Evolutionary conservation across 495 filamentous ascomycete genomes (phyloP).

Genomic region (Penicillium coffeae): DNA sequence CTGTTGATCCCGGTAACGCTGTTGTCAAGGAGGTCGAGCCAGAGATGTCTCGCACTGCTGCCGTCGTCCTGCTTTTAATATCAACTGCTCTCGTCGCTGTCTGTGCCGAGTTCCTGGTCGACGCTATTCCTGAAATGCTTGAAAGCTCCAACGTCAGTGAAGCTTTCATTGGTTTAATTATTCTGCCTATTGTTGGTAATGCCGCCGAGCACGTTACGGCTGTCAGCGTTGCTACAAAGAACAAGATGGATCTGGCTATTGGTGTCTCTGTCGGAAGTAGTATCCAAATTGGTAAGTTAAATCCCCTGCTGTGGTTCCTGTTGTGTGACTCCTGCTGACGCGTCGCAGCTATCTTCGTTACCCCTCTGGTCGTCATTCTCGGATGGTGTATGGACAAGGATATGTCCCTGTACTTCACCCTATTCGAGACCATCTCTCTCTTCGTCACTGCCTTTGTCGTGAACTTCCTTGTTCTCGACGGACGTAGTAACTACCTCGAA

Average conservation of each 20-base stretch:
- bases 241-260: slow-evolving; percentile 95
- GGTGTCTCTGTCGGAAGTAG: slow-evolving; percentile 84
- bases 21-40: slow-evolving; percentile 41
- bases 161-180: slow-evolving; percentile 83
- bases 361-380: slow-evolving; percentile 82
- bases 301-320: neutral
- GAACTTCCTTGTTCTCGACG: slow-evolving; percentile 86
- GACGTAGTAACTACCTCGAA: slow-evolving; percentile 84
- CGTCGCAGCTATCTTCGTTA: slow-evolving; percentile 70
- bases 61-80: slow-evolving; percentile 67
- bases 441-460: slow-evolving; percentile 85
- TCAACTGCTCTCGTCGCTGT: slow-evolving; percentile 77
- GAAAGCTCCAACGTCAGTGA: slow-evolving; percentile 60
- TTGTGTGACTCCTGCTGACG: neutral
- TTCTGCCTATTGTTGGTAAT: slow-evolving; percentile 87
- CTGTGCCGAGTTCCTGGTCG: slow-evolving; percentile 86
- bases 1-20: slow-evolving; percentile 26
- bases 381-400: slow-evolving; percentile 79
- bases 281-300: slow-evolving; percentile 59
- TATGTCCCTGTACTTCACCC: slow-evolving; percentile 87
- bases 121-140: slow-evolving; percentile 72
- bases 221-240: slow-evolving; percentile 82
- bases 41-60: slow-evolving; percentile 68
- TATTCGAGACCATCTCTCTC: slow-evolving; percentile 84
- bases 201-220: slow-evolving; percentile 91